These are phyloP conservation scores for Cadophora sp. DNA, from an alignment of 2,329 filamentous ascomycete species.

Conservation along the genomic window DNA sequence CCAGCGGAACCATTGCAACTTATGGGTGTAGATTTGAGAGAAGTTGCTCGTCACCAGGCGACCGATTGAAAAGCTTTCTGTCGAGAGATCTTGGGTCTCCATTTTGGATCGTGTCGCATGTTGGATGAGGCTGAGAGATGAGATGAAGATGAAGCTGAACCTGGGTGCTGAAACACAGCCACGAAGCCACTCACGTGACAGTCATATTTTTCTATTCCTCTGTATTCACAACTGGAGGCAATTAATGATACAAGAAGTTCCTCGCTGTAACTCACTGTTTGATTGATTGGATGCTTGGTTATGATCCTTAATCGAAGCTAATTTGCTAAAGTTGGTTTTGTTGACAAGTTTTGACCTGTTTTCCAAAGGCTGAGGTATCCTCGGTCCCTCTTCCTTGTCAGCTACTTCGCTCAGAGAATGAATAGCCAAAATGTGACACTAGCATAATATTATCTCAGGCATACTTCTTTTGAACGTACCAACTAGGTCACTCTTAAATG, in stretches of 20 bases:
- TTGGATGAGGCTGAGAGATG: background rate
- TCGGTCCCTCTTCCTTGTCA: too few species aligned
- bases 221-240: too few species aligned
- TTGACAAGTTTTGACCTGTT: background rate
- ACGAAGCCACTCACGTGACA: background rate
- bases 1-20: conserved; percentile 15
- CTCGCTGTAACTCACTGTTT: too few species aligned
- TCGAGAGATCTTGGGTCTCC: background rate
- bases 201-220: background rate
- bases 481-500: too few species aligned
- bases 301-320: too few species aligned
- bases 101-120: background rate
- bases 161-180: background rate
- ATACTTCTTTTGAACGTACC: too few species aligned
- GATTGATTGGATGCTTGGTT: too few species aligned
- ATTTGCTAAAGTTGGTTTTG: too few species aligned
- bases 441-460: too few species aligned
- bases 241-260: too few species aligned
- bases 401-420: too few species aligned
- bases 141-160: background rate
- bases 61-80: conserved; percentile 1
- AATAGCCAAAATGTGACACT: too few species aligned
- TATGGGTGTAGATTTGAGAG: conserved; percentile 9
- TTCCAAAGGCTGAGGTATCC: background rate
- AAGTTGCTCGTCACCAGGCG: background rate